Evolutionary conservation across 225 moss, liverwort and hornwort species (phyloP), one percentile per base, ranked within the genome.

Genomic region (Thuidium tamariscinum): DNA sequence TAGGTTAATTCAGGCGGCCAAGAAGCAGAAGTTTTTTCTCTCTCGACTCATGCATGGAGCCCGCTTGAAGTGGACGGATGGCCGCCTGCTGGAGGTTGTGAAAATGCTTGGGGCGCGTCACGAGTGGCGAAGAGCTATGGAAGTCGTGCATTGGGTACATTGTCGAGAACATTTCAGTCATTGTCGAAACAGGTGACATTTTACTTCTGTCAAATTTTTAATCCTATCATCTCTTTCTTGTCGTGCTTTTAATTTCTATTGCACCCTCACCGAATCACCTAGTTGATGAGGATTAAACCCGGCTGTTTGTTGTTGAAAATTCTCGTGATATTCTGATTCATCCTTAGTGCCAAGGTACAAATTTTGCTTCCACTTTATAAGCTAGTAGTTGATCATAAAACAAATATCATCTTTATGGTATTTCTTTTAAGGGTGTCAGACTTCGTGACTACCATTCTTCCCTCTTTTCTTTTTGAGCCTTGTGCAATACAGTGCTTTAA

Each of bases 41-140:
- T 93, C 94, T 70, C 92, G 93, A 52, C 87, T 99, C 68, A 97
- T 99, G 92, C 95, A 96, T 71, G 94, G 95, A 72, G 95, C 96
- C 56, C 96, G 99, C 29, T 89, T 99, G 86, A 99, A 99, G 89
- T 94, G 97, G 86, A 95, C 96, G 61, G 97, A 95, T 83, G 91
- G 89, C 71, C 95, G 99, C 60, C 90, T 95, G 77, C 75, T 99
- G 81, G 81, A 81, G 84, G 72, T 99, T 21, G 93, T 99, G 79
- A 92, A 95, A 86, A 89, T 93, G 82, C 95, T 99, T 62, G 96
- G 97, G 77, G 92, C 91, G 54, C 90, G 85, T 51, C 93, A 93
- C 76, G 96, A 96, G 83, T 99, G 99, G 99, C 92, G 95, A 81
- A 90, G 94, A 89, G 99, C 99, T 37, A 89, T 99, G 91, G 93